Evolutionary conservation across 2,329 filamentous ascomycete species (phyloP).

Genomic region (Rhinocladiella similis): DNA sequence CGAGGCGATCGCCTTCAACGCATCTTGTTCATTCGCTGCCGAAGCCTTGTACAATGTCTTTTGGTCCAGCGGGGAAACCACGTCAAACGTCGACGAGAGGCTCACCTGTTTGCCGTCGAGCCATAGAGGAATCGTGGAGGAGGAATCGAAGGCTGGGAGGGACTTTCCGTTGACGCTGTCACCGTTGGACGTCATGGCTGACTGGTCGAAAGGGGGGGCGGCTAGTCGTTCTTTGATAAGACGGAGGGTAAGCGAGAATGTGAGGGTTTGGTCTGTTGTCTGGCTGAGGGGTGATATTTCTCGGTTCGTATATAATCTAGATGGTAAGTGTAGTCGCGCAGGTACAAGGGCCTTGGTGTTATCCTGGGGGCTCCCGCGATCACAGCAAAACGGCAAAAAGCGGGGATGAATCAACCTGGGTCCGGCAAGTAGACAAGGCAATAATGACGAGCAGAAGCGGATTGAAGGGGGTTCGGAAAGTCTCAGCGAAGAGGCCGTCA

Average conservation of each 20-base stretch:
- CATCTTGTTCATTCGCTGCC: conserved; percentile 57
- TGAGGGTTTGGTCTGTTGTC: too few species aligned
- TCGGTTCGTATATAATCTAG: too few species aligned
- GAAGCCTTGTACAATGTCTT: conserved; percentile 57
- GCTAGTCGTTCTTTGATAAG: background rate
- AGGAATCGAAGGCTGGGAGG: conserved; percentile 25
- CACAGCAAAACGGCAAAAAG: background rate
- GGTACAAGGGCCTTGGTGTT: too few species aligned
- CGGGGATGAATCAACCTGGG: background rate
- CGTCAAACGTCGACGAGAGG: conserved; percentile 44
- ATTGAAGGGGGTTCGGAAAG: too few species aligned
- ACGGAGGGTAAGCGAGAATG: background rate
- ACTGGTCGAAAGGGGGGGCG: background rate
- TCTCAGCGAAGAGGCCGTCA: too few species aligned
- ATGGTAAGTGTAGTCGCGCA: too few species aligned
- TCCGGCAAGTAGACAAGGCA: conserved; percentile 9
- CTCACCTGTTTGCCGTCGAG: conserved; percentile 45
- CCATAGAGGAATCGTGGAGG: conserved; percentile 40
- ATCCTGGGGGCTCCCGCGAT: too few species aligned
- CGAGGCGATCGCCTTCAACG: conserved; percentile 56
- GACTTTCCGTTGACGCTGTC: conserved; percentile 14
- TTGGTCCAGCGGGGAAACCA: conserved; percentile 58
- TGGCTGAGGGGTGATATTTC: too few species aligned
- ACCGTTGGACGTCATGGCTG: conserved; percentile 20
- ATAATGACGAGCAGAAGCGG: background rate